Evolutionary conservation across 2,329 filamentous ascomycete genomes (phyloP).

Genomic region (Chaetomium sp.): DNA sequence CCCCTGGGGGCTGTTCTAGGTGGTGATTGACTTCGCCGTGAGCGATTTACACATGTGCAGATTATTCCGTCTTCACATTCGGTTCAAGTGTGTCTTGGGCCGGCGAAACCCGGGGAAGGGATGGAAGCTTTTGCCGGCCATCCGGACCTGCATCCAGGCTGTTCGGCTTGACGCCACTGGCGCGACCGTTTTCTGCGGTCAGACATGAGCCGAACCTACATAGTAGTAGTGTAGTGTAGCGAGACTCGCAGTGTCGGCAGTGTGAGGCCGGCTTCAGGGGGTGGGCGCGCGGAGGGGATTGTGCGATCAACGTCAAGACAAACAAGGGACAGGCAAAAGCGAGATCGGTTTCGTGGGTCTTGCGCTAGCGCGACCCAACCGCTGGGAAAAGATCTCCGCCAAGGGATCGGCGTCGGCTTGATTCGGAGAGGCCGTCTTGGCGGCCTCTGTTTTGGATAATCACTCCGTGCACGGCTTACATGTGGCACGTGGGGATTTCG

Average conservation of each 20-base stretch:
- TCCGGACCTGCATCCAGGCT: neutral
- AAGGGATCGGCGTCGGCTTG: constrained; percentile 20
- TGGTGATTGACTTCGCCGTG: neutral
- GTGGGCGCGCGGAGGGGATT: neutral
- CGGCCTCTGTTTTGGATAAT: constrained; percentile 12
- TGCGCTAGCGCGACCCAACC: constrained; percentile 16
- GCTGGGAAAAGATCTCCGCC: constrained; percentile 20
- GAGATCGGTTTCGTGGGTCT: constrained; percentile 8
- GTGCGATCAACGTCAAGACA: neutral
- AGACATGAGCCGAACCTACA: neutral
- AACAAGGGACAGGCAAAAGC: neutral
- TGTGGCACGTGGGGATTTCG: neutral
- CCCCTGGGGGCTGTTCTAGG: neutral
- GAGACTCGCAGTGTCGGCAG: neutral
- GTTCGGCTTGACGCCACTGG: neutral
- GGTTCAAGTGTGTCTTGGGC: neutral
- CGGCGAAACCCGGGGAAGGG: neutral
- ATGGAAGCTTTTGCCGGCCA: neutral
- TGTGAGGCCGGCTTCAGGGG: no score
- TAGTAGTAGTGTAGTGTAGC: no score
- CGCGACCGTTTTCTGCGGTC: neutral
- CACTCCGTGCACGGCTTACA: constrained; percentile 17
- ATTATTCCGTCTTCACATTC: neutral
- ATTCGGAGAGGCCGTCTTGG: constrained; percentile 33
- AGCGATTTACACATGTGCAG: no score